phyloP scores from a whole-genome alignment of 768 basidiomycete species.

The Pleurotus pulmonarius region DNA sequence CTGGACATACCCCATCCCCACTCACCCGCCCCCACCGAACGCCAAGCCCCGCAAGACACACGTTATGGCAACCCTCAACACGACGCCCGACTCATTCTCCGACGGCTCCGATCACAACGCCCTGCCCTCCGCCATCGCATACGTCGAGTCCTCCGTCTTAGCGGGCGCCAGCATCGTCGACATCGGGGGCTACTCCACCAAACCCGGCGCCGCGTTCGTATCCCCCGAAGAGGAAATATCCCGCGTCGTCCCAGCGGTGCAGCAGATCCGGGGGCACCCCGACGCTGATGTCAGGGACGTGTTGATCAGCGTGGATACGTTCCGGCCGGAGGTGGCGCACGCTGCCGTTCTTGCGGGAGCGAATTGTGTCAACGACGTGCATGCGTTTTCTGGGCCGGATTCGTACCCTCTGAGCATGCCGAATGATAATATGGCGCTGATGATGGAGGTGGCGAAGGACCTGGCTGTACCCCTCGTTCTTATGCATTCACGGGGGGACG shows the following conservation, averaged over 20 bases:
- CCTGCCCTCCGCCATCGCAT: slow-evolving; percentile 49
- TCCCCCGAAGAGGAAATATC: slow-evolving; percentile 62
- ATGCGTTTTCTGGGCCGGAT: slow-evolving; percentile 69
- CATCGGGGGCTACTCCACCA: slow-evolving; percentile 91
- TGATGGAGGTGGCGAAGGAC: slow-evolving; percentile 64
- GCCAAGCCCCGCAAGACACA: slow-evolving; percentile 41
- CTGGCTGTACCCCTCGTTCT: slow-evolving; percentile 77
- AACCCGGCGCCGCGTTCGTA: slow-evolving; percentile 73
- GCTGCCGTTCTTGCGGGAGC: slow-evolving; percentile 79
- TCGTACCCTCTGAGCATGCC: slow-evolving; percentile 29
- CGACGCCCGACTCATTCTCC: slow-evolving; percentile 95
- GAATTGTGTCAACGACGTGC: slow-evolving; percentile 92
- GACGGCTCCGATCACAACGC: slow-evolving; percentile 68
- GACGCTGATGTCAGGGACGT: slow-evolving; percentile 18
- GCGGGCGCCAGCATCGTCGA: slow-evolving; percentile 80
- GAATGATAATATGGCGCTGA: slow-evolving; percentile 41
- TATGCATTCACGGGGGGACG: slow-evolving; percentile 93
- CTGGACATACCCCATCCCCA: slow-evolving; percentile 40
- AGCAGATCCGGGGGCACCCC: slow-evolving; percentile 42
- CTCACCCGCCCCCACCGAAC: slow-evolving; percentile 3
- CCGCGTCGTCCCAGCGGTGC: slow-evolving; percentile 71
- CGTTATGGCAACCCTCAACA: slow-evolving; percentile 91
- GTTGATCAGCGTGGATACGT: slow-evolving; percentile 85
- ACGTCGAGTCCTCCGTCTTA: slow-evolving; percentile 42
- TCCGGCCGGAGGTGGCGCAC: slow-evolving; percentile 76